Evolutionary conservation across 208 protist genomes (phyloP), one percentile per base, ranked within the genome.

Genomic region (Leishmania arabica): DNA sequence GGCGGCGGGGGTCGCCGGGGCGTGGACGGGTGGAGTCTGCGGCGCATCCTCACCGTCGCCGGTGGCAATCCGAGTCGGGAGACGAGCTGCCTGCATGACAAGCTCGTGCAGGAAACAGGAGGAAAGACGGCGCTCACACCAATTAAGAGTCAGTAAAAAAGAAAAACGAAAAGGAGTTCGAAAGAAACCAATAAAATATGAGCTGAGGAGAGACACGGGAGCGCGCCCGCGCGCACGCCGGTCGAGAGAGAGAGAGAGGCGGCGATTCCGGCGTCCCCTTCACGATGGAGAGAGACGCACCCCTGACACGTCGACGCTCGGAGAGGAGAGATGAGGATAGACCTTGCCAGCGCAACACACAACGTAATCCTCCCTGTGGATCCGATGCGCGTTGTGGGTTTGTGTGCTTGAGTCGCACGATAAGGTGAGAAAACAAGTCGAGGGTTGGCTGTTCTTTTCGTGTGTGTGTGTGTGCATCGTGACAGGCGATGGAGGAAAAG

Each of bases 81-180:
- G 56, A 65, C 74, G 74, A 65, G 74, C 53, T 31, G 49, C 74
- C 56, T 66, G 49, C 56, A 65, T 77, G n/a, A 31, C 53, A 5
- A 60, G 3, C 19, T 49, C 9, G 71, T 15, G 49, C 34, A 40
- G 47, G 11, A 37, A 24, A 2, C 13, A 24, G 2, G 40, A 53
- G n/a, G 11, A 17, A 27, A 73, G 64, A 42, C 15, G 11, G 64
- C 17, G 64, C 34, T 42, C 64, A 40, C 64, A 68, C 64, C 13
- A 68, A 68, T 21, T 17, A 24, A 68, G 13, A 31, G 62, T 0
- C 9, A 13, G 56, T 9, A 45, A 45, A 45, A 45, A 45, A 45
- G 4, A 45, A 9, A 45, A 45, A 45, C 42, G 42, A 58, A 58
- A 65, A 58, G 7, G 54, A 11, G 54, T 11, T 58, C 19, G 6